Evolutionary conservation across 78 protist genomes (phyloP).

Genomic region (Bigelowiella natans): DNA sequence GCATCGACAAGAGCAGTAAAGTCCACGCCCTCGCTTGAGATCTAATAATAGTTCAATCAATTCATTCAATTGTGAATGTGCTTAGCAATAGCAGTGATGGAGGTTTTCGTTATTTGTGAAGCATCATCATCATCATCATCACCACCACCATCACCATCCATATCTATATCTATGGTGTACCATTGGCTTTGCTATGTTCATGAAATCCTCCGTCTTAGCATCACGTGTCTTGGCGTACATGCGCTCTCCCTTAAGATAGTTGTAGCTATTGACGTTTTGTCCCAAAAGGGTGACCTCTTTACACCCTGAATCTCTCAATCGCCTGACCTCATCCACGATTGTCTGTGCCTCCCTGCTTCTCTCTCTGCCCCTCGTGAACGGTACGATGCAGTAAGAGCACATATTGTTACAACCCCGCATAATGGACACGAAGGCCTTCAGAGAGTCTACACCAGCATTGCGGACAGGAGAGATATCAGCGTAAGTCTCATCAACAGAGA

Average conservation of each 20-base stretch:
- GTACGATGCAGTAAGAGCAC: slow-evolving; percentile 89
- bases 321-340: slow-evolving; percentile 55
- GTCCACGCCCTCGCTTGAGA: background rate
- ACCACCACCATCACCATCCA: no score
- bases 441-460: background rate
- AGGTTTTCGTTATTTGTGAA: no score
- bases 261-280: slow-evolving; percentile 81
- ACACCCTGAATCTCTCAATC: slow-evolving; percentile 19
- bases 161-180: no score
- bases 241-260: background rate
- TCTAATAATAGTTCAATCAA: no score
- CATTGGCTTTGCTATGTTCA: background rate
- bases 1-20: background rate
- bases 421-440: slow-evolving; percentile 56
- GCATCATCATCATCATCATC: no score
- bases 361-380: slow-evolving; percentile 86
- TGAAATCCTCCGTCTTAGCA: background rate
- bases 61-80: no score
- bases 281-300: slow-evolving; percentile 70
- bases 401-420: slow-evolving; percentile 84
- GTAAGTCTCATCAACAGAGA: slow-evolving; percentile 82
- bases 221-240: background rate
- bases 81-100: no score
- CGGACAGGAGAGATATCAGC: slow-evolving; percentile 88
- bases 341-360: slow-evolving; percentile 35